These are phyloP conservation scores for Oryza nivara DNA, from an alignment of 176 grass and related monocot genomes.

Conservation along the genomic window DNA sequence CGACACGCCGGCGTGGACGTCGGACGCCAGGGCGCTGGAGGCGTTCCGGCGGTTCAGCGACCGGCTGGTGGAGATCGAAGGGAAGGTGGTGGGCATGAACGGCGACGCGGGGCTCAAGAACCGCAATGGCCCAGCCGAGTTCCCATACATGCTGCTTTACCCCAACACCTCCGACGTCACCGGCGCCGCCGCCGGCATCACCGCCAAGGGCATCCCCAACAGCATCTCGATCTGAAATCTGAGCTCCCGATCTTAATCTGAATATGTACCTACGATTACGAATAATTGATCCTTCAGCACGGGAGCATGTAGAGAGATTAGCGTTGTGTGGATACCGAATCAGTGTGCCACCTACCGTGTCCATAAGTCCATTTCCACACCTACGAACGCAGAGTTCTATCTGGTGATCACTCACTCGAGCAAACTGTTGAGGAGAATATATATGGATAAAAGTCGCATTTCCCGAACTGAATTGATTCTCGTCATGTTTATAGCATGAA, in stretches of 20 bases:
- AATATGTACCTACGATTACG: neutral
- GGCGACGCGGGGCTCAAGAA: constrained; percentile 46
- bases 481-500: no score
- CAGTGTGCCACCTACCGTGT: neutral
- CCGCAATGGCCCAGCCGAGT: constrained; percentile 54
- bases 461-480: no score
- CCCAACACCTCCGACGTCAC: constrained; percentile 69
- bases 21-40: constrained; percentile 45
- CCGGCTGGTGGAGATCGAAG: constrained; percentile 55
- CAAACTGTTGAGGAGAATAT: no score
- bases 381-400: no score
- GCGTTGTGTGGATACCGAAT: neutral
- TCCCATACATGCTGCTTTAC: constrained; percentile 78
- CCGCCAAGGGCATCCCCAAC: constrained; percentile 75
- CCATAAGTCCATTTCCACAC: neutral
- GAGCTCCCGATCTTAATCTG: constrained; percentile 37
- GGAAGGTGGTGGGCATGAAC: constrained; percentile 52
- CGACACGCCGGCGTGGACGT: constrained; percentile 68
- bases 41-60: constrained; percentile 60
- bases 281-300: neutral
- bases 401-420: no score
- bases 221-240: constrained; percentile 67
- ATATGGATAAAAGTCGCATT: no score
- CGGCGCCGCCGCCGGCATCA: constrained; percentile 46
- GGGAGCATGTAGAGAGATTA: neutral